Base-by-base conservation (phyloP, 208 protist species). In the Trypanosoma melophagium region DNA sequence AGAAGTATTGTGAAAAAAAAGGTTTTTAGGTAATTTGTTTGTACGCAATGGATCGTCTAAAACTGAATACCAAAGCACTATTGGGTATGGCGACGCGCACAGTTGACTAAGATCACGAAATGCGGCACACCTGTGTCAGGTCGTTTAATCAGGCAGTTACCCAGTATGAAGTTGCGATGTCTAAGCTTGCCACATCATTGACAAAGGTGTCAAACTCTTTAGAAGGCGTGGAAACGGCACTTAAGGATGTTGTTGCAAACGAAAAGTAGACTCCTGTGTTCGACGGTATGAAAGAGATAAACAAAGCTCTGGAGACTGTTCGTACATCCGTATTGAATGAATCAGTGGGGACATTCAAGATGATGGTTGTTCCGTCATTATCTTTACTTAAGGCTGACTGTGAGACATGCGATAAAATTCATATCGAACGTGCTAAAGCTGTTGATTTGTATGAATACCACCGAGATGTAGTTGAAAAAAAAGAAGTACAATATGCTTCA, bases 371-470 rank as follows among this genome's bases (percentile, higher is more conserved):
- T 25, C 60, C 60, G 14, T 50, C 49, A 22, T 56, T 66, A 49
- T 67, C 51, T 19, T 4, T 38, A 40, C 62, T 59, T 42, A 59
- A 67, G 51, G 38, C 0, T 17, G 22, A 67, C 22, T 67, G 35
- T 50, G 51, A 67, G 9, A 14, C 31, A 8, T 67, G 62, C 22
- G 62, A 67, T 21, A 28, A 40, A 13, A 44, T 67, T 59, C 62
- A 67, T 67, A 59, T 14, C 58, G 62, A 67, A 58, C 24, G 62
- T 38, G 47, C 62, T 19, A 67, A 67, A 50, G 62, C 51, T 49
- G 51, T 67, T 56, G 62, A 67, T 67, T 58, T 67, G 28, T 59
- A 67, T 59, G 51, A 66, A 28, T 66, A 66, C 41, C 42, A 66
- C 38, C 60, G 60, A 28, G 60, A 67, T 58, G 62, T 67, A 19